Evolutionary conservation across 495 filamentous ascomycete species (phyloP), one percentile per base, ranked within the genome.

Genomic region (Penicillium argentinense): DNA sequence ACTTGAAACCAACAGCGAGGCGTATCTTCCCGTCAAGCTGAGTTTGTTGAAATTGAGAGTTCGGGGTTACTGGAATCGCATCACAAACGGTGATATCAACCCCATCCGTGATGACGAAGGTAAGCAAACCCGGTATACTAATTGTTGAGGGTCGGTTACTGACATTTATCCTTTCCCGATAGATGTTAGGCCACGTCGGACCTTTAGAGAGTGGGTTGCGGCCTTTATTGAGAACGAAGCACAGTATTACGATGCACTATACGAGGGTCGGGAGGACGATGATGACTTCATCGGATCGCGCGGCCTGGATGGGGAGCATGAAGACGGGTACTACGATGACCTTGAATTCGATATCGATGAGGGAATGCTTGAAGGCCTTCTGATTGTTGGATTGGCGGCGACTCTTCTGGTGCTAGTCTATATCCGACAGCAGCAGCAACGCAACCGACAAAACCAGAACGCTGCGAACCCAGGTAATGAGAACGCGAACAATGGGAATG

Each of bases 11-110:
- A 99, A 96, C 56, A 75, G 81, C 25, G 95, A 97, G 66, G 89
- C 95, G 0, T 97, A 97, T 60, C 74, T 97, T n/a, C 95, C 93
- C 0, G 95, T 97, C 3, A 85, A 89, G 21, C 70, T 99, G 16
- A 88, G 88, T 49, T 68, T 99, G 34, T 71, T 95, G 41, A 97
- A 97, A 67, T 70, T 99, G 42, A 76, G 92, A 11, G 70, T 82
- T 22, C 81, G 90, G 45, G 91, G 89, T 59, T 88, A 84, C 47
- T 99, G 93, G 93, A 97, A 99, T 50, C 88, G 84, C 0, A 73
- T 97, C 46, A 97, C 89, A 0, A 78, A 91, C 58, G 93, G 93
- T 13, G 79, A 86, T 32, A 79, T 97, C 53, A 95, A 97, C 51
- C 85, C 84, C 5, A 97, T 99, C 42, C 87, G 84, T 42, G 86